phyloP scores from a whole-genome alignment of 106 monocot genomes.

The Dioscorea alata region DNA sequence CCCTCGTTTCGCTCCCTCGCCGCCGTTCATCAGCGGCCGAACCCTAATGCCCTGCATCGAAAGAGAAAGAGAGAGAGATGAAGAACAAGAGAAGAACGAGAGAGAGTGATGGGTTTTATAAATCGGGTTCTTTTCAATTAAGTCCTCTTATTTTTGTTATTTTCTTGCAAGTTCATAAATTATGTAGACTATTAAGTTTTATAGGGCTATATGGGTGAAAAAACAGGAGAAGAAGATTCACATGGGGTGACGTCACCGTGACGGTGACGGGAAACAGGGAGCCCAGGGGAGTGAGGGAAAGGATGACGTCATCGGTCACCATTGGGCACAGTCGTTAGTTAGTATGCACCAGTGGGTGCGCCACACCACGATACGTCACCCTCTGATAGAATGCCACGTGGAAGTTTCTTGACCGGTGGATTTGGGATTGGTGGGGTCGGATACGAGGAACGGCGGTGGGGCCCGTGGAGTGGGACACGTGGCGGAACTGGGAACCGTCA shows the following conservation, averaged over 20 bases:
- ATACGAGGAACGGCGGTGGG: too few species aligned
- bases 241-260: neutral
- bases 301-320: neutral
- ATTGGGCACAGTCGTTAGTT: neutral
- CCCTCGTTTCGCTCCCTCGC: neutral
- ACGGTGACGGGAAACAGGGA: neutral
- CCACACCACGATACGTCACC: neutral
- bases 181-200: neutral
- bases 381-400: neutral
- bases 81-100: neutral
- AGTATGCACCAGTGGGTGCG: neutral
- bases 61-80: neutral
- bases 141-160: too few species aligned
- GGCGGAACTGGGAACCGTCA: neutral
- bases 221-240: neutral
- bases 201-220: neutral
- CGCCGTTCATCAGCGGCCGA: neutral
- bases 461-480: neutral
- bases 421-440: too few species aligned
- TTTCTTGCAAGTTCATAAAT: neutral
- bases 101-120: neutral
- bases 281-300: neutral
- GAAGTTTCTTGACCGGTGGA: too few species aligned
- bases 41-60: conserved; percentile 3
- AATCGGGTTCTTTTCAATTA: too few species aligned